Base-by-base conservation (phyloP, 352 stramenopile species). In the Globisporangium canariense region DNA sequence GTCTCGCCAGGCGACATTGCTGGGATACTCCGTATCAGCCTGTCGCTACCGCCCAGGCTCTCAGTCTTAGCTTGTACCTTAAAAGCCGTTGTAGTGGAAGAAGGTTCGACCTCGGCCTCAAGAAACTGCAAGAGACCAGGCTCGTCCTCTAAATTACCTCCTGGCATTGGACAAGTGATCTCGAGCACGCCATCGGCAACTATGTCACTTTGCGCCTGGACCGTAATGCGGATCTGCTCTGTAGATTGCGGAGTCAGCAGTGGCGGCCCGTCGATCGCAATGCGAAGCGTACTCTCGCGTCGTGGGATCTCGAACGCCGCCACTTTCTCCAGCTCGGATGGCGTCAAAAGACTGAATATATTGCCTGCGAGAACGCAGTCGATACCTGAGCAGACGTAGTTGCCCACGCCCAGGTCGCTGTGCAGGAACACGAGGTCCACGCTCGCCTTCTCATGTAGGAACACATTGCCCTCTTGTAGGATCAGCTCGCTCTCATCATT, bases 331-430 rank as follows among this genome's bases (percentile, higher is more conserved):
- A 87, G 56, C 5, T 76, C 73, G 8, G 51, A 46, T 2, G 59
- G 43, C 30, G 69, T 67, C 47, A 89, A 60, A 20, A 93, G 67
- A 9, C 60, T 64, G 49, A 93, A 89, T 2, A 74, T 71, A 30
- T 72, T 83, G 7, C 79, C 80, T 3, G 78, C 79, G 5, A 93
- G 60, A 0, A 81, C 62, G 46, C 83, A 90, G 47, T 89, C 79
- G 16, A 90, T 69, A 7, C 71, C 60, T 22, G 68, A 75, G 60
- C 83, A 93, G 5, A 67, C 69, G 61, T 90, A 93, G 3, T 45
- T 40, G 2, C 83, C 81, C 22, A 86, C 68, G 2, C 69, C 69
- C 22, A 92, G 65, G 28, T 70, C 67, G 4, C 66, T 71, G 30
- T 86, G 74, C 9, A 78, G 50, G 43, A 87, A 89, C 25, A 82